Evolutionary conservation across 495 filamentous ascomycete genomes (phyloP).

Genomic region (Mytilinidion resinicola): DNA sequence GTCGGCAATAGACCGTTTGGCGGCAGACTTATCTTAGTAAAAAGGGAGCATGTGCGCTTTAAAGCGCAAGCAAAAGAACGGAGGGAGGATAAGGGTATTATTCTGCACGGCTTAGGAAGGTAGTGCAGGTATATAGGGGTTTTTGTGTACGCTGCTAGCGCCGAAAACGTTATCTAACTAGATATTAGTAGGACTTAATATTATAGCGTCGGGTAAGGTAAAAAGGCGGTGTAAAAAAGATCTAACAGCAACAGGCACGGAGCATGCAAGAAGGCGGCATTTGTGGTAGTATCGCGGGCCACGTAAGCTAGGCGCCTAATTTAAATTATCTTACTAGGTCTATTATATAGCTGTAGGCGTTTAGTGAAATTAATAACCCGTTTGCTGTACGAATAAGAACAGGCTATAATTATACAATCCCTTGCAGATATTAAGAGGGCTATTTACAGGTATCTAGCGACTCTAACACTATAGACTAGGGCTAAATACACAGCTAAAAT

Average conservation of each 20-base stretch:
- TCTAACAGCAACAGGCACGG: neutral
- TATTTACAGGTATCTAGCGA: neutral
- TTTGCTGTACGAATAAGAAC: neutral
- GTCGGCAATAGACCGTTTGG: neutral
- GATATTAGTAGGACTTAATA: neutral
- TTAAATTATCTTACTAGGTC: too few species aligned
- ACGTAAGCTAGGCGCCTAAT: too few species aligned
- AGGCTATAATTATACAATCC: neutral
- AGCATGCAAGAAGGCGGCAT: neutral
- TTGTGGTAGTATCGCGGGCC: neutral
- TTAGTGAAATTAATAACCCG: too few species aligned
- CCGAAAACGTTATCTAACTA: neutral
- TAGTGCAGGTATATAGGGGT: too few species aligned
- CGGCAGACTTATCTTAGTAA: neutral
- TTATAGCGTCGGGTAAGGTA: neutral
- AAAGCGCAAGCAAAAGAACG: neutral
- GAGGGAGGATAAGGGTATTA: conserved; percentile 1
- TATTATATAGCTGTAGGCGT: too few species aligned
- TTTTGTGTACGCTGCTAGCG: neutral
- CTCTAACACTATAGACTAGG: neutral
- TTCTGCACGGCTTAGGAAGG: conserved; percentile 2
- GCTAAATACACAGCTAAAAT: neutral
- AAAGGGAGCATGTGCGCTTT: neutral
- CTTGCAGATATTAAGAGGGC: neutral
- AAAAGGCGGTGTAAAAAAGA: neutral